Base-by-base conservation (phyloP, 179 eudicot genomes). In the Gypsophila paniculata region DNA sequence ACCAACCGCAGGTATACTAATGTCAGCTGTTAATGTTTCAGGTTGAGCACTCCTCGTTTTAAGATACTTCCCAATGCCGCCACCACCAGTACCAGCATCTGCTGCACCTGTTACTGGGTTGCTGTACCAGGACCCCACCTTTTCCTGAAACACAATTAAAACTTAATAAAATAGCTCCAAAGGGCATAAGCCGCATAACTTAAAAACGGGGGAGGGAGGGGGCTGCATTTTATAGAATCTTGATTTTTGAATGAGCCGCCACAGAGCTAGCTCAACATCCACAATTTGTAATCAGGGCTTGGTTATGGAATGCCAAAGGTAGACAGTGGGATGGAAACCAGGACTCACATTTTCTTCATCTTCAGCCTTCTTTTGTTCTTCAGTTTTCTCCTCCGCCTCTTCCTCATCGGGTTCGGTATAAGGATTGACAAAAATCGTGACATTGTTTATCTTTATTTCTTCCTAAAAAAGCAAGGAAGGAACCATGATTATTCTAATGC, bases 71-170 rank as follows among this genome's bases (percentile, higher is more conserved):
- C 91, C 99, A 48, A 90, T 84, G 46, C 96, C 99, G 29, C 84
- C 83, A 73, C 88, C 87, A 59, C 11, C 84, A 62, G 77, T 68
- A 69, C 80, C 83, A 46, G 72, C 70, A 14, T 82, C 93, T 18
- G 70, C 69, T 49, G 79, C 65, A 65, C 92, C 89, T 8, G 84
- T 86, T 26, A 85, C 91, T 5, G 99, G 99, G 72, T 88, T 91
- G 84, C 97, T 94, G 77, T 79, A 94, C 97, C 99, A 94, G 66
- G 99, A 94, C 34, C 99, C 99, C 70, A 94, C 80, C 81, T 89
- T 88, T 49, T 90, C 99, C 97, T 91, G 90, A 69, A 74, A 65
- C 29, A 71, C 19, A 60, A 0, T 17, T 13, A 46, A 25, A 18
- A 52, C 36, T 32, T 44, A 2, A 14, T 49, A 36, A 5, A 53